These are phyloP conservation scores for Isabelozyma gotoi DNA, from an alignment of 805 yeast species.

Conservation along the genomic window DNA sequence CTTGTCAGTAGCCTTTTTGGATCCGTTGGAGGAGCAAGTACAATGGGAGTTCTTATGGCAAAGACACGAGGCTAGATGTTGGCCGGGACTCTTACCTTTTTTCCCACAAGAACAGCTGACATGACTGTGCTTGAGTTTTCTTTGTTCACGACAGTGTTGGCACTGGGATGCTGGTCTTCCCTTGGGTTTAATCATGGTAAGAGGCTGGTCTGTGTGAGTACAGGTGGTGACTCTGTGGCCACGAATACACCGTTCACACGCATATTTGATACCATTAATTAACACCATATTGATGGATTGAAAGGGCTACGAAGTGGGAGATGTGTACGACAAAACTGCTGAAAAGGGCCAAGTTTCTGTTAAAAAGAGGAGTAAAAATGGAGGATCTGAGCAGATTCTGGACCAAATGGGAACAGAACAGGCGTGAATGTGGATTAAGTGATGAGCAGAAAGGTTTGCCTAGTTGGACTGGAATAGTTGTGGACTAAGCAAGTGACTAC, in stretches of 20 bases:
- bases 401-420: too few species aligned
- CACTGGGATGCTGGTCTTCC: slow-evolving; percentile 96
- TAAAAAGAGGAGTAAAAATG: background rate
- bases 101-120: slow-evolving; percentile 70
- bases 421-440: too few species aligned
- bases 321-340: too few species aligned
- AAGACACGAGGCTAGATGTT: slow-evolving; percentile 35
- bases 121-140: slow-evolving; percentile 67
- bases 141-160: slow-evolving; percentile 74
- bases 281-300: slow-evolving; percentile 78
- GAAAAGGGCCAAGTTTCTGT: background rate
- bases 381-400: too few species aligned
- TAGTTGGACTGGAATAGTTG: too few species aligned
- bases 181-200: slow-evolving; percentile 92
- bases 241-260: slow-evolving; percentile 93
- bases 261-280: slow-evolving; percentile 90
- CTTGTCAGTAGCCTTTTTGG: slow-evolving; percentile 11
- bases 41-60: slow-evolving; percentile 42
- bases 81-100: slow-evolving; percentile 41
- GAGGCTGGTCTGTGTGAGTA: slow-evolving; percentile 85
- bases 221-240: slow-evolving; percentile 97
- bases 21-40: slow-evolving; percentile 32
- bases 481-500: too few species aligned
- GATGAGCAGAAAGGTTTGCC: too few species aligned
- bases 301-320: too few species aligned